Conservation (phyloP, 345 rosid species). For the Citrus sp. region DNA sequence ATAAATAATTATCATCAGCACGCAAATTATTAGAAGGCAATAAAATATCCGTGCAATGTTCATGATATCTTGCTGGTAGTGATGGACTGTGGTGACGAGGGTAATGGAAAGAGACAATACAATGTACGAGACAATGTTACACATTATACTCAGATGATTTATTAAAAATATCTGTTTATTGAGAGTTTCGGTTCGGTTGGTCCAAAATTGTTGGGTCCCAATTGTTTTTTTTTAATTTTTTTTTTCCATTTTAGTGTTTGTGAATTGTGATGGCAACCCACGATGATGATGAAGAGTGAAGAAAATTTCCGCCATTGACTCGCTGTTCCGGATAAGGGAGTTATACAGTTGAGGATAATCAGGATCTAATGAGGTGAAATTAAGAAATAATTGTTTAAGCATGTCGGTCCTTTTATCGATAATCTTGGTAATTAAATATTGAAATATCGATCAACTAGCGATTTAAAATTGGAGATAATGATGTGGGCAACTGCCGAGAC, state of each 20-base stretch:
- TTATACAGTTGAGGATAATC: neutral
- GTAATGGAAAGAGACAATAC: too few relatives aligned
- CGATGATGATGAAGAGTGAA: neutral
- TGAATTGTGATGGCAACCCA: neutral
- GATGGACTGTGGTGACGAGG: too few relatives aligned
- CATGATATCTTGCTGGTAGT: too few relatives aligned
- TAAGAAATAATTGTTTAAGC: neutral
- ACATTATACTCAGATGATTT: neutral
- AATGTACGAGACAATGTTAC: neutral
- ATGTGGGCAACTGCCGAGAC: neutral
- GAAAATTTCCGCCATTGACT: neutral
- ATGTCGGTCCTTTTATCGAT: neutral
- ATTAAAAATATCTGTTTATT: too few relatives aligned
- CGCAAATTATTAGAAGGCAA: too few relatives aligned
- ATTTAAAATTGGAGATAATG: neutral
- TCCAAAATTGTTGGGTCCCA: neutral
- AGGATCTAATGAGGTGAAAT: neutral
- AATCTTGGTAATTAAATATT: neutral
- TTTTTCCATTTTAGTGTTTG: neutral
- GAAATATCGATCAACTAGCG: neutral
- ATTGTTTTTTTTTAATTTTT: too few relatives aligned
- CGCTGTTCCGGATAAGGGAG: slow-evolving; percentile 12
- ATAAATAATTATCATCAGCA: too few relatives aligned
- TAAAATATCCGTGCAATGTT: too few relatives aligned
- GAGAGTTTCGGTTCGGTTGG: neutral